A percentile compares a stretch with the other conserved stretches of the same genome.
phyloP scores from a whole-genome alignment of 139 green algal species.

The Monoraphidium neglectum region DNA sequence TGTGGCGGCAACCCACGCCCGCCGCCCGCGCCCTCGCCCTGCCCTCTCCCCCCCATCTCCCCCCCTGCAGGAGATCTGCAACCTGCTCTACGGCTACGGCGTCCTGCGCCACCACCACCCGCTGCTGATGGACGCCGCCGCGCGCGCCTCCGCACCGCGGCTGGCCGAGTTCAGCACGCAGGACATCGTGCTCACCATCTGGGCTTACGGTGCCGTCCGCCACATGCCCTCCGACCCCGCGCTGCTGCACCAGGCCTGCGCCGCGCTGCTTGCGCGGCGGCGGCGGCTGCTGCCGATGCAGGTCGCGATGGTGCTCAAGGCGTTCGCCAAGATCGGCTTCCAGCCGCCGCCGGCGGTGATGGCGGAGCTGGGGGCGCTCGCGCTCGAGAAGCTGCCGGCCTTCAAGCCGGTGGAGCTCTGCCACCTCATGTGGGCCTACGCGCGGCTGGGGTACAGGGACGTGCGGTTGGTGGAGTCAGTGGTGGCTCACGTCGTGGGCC shows the following conservation, averaged over 20 bases:
- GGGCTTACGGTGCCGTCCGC: constrained; percentile 23
- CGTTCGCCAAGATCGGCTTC: constrained; percentile 10
- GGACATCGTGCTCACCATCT: constrained; percentile 26
- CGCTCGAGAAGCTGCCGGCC: constrained; percentile 14
- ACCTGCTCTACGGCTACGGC: constrained; percentile 30
- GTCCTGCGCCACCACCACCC: constrained; percentile 3
- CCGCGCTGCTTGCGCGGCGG: constrained; percentile 4
- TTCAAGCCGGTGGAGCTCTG: constrained; percentile 20
- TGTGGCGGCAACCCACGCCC: no score
- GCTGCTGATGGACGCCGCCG: constrained; percentile 12
- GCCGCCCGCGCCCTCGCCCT: no score
- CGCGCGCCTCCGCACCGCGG: not conserved
- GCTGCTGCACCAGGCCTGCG: constrained; percentile 13
- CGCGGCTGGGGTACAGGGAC: constrained; percentile 21
- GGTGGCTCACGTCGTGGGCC: not conserved
- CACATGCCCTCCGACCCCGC: constrained; percentile 1
- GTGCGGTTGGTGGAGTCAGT: constrained; percentile 18
- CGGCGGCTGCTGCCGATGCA: constrained; percentile 30
- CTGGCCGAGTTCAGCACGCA: constrained; percentile 29
- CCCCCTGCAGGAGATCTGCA: constrained; percentile 30
- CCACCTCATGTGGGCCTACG: constrained; percentile 33
- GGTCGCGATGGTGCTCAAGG: constrained; percentile 21
- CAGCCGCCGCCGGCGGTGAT: constrained; percentile 24
- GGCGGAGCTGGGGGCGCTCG: not conserved
- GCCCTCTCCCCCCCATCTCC: no score